phyloP scores from a whole-genome alignment of 2,329 filamentous ascomycete species.

The Plectosphaerella sp. region DNA sequence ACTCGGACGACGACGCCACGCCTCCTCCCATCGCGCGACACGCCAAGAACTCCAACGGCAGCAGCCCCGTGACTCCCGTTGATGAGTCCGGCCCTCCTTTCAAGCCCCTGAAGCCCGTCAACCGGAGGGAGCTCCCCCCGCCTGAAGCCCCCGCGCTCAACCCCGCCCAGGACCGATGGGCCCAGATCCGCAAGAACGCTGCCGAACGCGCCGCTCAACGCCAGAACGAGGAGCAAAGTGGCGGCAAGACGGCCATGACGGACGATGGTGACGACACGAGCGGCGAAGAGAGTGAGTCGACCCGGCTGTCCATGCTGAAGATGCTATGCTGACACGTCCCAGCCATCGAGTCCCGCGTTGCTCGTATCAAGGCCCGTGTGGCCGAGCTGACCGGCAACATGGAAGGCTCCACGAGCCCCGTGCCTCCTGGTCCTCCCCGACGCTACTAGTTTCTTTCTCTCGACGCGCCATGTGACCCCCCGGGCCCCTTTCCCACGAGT shows the following conservation, averaged over 20 bases:
- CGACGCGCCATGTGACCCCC: too few relatives aligned
- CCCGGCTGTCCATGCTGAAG: background rate
- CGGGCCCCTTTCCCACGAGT: background rate
- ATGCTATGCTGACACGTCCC: background rate
- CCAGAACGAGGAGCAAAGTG: conserved; percentile 60
- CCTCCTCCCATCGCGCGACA: conserved; percentile 49
- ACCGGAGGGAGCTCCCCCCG: background rate
- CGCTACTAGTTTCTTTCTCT: background rate
- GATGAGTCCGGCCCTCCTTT: conserved; percentile 25
- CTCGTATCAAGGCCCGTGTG: conserved; percentile 94
- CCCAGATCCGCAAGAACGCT: conserved; percentile 92
- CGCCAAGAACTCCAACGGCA: conserved; percentile 18
- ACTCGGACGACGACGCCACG: conserved; percentile 38
- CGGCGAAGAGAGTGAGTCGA: conserved; percentile 84
- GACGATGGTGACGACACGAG: conserved; percentile 84
- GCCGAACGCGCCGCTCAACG: conserved; percentile 70
- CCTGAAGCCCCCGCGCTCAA: conserved; percentile 20
- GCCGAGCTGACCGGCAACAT: conserved; percentile 88
- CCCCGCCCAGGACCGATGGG: conserved; percentile 76
- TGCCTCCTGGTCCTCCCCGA: conserved; percentile 23
- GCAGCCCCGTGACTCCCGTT: conserved; percentile 16
- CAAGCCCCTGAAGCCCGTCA: conserved; percentile 9
- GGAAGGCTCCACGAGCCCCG: conserved; percentile 48
- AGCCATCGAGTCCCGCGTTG: conserved; percentile 95
- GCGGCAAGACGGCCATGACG: conserved; percentile 47